Percentiles rank a stretch among this genome's conserved stretches.
These are phyloP conservation scores for Metschnikowia rubicola DNA, from an alignment of 805 yeast species.

Conservation along the genomic window DNA sequence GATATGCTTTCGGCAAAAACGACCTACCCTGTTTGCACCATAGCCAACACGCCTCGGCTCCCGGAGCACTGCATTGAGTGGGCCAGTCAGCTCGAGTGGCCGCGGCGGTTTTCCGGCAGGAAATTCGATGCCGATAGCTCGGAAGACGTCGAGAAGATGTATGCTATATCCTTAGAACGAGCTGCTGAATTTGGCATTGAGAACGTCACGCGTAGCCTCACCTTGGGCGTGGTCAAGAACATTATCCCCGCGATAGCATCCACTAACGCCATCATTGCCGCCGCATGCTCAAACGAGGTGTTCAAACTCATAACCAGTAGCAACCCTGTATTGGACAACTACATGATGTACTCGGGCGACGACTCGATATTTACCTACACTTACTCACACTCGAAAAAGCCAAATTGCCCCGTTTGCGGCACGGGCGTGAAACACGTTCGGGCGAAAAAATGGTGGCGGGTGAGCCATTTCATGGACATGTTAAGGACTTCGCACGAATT, in stretches of 20 bases:
- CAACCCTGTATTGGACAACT: conserved; percentile 66
- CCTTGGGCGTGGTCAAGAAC: conserved; percentile 85
- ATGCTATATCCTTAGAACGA: conserved; percentile 49
- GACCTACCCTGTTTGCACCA: conserved; percentile 87
- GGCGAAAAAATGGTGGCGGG: conserved; percentile 28
- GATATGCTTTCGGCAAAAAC: conserved; percentile 62
- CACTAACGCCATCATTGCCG: conserved; percentile 89
- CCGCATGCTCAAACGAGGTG: conserved; percentile 82
- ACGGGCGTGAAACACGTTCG: conserved; percentile 23
- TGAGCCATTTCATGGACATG: conserved; percentile 37
- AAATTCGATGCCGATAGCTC: conserved; percentile 67
- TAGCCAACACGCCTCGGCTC: conserved; percentile 88
- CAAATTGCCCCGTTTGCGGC: conserved; percentile 79
- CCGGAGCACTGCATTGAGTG: conserved; percentile 95
- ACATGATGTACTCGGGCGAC: conserved; percentile 85
- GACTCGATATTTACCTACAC: conserved; percentile 73
- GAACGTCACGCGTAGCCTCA: conserved; percentile 70
- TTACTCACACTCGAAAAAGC: conserved; percentile 57
- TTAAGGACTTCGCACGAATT: conserved; percentile 29
- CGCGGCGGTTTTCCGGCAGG: conserved; percentile 40
- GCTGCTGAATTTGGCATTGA: conserved; percentile 64
- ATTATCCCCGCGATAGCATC: conserved; percentile 94
- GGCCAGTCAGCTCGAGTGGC: conserved; percentile 79
- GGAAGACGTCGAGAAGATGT: conserved; percentile 64
- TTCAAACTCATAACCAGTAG: conserved; percentile 72